Percentiles rank a stretch among this genome's conserved stretches.
Evolutionary conservation across 192 early-diverging fungal genomes (phyloP).

Genomic region (Podila minutissima): DNA sequence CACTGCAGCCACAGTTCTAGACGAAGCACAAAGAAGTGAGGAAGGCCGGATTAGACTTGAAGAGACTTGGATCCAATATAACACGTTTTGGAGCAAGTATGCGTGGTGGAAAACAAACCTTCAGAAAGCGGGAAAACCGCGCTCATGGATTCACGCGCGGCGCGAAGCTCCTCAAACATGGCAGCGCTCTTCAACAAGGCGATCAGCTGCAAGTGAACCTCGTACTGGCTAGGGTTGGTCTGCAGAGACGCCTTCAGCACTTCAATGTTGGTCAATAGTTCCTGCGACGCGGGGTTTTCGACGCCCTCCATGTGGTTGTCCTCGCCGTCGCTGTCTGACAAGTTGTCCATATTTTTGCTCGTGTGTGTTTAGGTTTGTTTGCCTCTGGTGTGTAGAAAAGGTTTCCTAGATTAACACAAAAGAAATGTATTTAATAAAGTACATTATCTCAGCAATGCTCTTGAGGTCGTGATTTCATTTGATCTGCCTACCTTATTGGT

Average conservation of each 20-base stretch:
- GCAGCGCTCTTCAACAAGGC: slow-evolving; percentile 44
- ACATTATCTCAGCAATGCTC: too few relatives aligned
- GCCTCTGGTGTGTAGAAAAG: background rate
- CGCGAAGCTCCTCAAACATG: slow-evolving; percentile 58
- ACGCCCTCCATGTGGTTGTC: slow-evolving; percentile 3
- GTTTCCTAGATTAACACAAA: too few relatives aligned
- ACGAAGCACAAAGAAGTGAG: background rate
- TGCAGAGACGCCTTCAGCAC: slow-evolving; percentile 28
- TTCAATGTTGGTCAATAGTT: slow-evolving; percentile 15
- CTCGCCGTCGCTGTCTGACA: slow-evolving; percentile 24
- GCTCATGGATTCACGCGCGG: slow-evolving; percentile 67
- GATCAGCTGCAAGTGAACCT: slow-evolving; percentile 61
- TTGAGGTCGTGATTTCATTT: too few relatives aligned
- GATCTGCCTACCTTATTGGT: too few relatives aligned
- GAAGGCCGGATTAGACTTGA: background rate
- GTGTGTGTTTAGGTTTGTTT: background rate
- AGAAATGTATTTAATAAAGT: too few relatives aligned
- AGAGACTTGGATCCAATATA: background rate
- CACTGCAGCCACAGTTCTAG: slow-evolving; percentile 79
- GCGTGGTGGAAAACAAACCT: slow-evolving; percentile 48
- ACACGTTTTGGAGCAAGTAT: background rate
- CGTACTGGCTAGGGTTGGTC: slow-evolving; percentile 58
- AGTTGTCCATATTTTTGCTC: slow-evolving; percentile 6
- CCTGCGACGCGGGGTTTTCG: slow-evolving; percentile 1
- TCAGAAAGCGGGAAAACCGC: slow-evolving; percentile 68